Evolutionary conservation across 2,329 filamentous ascomycete genomes (phyloP), one percentile per base, ranked within the genome.

Genomic region (Cercospora beticola): DNA sequence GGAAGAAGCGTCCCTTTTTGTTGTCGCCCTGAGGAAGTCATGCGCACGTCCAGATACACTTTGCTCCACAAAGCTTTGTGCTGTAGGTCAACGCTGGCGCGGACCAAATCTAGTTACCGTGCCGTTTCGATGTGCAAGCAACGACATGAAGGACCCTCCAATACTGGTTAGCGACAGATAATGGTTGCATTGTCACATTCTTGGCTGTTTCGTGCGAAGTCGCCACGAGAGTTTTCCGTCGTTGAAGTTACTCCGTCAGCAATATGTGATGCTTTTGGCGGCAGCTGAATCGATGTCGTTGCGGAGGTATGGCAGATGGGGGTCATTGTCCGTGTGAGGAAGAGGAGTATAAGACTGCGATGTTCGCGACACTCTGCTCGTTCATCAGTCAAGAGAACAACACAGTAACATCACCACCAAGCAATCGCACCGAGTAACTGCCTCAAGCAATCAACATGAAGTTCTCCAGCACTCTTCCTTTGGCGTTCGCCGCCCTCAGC

Each of bases 401-500:
- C 36, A n/a, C 60, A 62, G 14, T 4, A 49, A 2, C 60, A 62
- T 26, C 36, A 5, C 12, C 33, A 49, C 5, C 36, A 28, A 14
- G 16, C 36, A 12, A 2, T 10, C 33, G 14, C 21, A 49, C 10
- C 23, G 7, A 14, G 7, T 12, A 3, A 7, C 23, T 14, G n/a
- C 21, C 49, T 3, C 9, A 30, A 16, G 7, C 59, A 30, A 21
- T 7, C 31, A 67, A 18, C 23, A 69, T 70, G 68, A 70, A 68
- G 62, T 61, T 61, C 63, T 61, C 68, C 12, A 57, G 49, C 46
- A 33, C 58, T n/a, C 66, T 66, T 30, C 26, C 64, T 18, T 21
- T 68, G 18, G 73, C 74, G n/a, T 49, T 66, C 21, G 75, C 74
- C 57, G 74, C 71, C 62, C 64, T 78, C 40, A 71, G 72, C 21